phyloP scores from a whole-genome alignment of 805 yeast species.

The Saturnispora besseyi region DNA sequence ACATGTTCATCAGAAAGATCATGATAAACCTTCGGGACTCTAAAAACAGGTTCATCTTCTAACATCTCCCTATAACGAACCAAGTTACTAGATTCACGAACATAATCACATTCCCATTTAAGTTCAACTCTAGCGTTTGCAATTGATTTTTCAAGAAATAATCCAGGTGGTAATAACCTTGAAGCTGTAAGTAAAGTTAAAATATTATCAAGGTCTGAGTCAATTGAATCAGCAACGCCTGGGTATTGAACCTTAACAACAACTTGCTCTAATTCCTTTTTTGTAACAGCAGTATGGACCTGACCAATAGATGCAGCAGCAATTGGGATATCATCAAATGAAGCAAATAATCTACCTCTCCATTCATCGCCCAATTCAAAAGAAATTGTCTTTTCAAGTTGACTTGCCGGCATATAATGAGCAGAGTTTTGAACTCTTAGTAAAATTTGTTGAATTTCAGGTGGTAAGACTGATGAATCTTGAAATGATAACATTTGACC shows the following conservation, averaged over 20 bases:
- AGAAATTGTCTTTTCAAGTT: slow-evolving; percentile 66
- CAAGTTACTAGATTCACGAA: slow-evolving; percentile 76
- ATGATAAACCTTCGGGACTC: slow-evolving; percentile 73
- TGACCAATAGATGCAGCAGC: slow-evolving; percentile 99
- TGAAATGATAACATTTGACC: slow-evolving; percentile 98
- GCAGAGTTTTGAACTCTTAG: slow-evolving; percentile 88
- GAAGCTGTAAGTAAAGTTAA: slow-evolving; percentile 79
- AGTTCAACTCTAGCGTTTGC: slow-evolving; percentile 89
- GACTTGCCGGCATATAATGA: slow-evolving; percentile 92
- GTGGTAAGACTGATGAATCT: slow-evolving; percentile 76
- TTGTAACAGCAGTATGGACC: slow-evolving; percentile 76
- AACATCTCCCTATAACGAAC: slow-evolving; percentile 58
- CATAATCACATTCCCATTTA: slow-evolving; percentile 96
- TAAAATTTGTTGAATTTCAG: slow-evolving; percentile 72
- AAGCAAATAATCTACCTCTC: slow-evolving; percentile 55
- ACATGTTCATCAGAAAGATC: slow-evolving; percentile 74
- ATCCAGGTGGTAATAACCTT: slow-evolving; percentile 77
- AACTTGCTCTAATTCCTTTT: slow-evolving; percentile 52
- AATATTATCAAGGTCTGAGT: slow-evolving; percentile 84
- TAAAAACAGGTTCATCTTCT: slow-evolving; percentile 53
- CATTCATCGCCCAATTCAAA: slow-evolving; percentile 72
- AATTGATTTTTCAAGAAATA: slow-evolving; percentile 83
- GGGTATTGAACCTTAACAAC: slow-evolving; percentile 97
- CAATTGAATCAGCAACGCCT: slow-evolving; percentile 89
- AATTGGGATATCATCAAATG: slow-evolving; percentile 80